Evolutionary conservation across 768 basidiomycete genomes (phyloP).

Genomic region (Phylloporus rhodoxanthus): DNA sequence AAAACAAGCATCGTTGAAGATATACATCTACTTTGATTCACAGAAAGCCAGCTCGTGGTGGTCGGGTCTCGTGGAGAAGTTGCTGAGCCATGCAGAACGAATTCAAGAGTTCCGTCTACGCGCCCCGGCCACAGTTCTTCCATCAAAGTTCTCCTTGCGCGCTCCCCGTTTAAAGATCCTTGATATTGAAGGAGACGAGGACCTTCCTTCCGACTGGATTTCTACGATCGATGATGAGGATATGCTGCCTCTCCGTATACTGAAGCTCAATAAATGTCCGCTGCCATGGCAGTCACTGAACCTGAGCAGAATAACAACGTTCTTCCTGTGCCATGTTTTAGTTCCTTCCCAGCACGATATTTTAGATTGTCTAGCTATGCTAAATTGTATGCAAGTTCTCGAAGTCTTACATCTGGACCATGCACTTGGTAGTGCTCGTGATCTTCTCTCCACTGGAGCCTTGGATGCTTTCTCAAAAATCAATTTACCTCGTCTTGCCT

Average conservation of each 20-base stretch:
- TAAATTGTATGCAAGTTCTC: slow-evolving; percentile 31
- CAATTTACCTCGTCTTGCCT: background rate
- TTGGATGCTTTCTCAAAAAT: background rate
- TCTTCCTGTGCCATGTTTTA: slow-evolving; percentile 17
- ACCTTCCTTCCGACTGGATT: background rate
- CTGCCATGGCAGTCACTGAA: background rate
- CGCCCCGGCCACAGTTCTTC: background rate
- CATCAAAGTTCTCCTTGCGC: background rate
- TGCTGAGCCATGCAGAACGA: background rate
- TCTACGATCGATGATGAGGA: background rate
- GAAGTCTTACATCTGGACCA: slow-evolving; percentile 29
- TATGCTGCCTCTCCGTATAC: background rate
- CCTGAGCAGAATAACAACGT: slow-evolving; percentile 17
- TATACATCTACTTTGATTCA: background rate
- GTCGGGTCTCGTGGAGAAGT: background rate
- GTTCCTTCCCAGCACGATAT: too few relatives aligned
- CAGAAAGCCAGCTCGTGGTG: too few relatives aligned
- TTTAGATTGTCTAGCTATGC: slow-evolving; percentile 12
- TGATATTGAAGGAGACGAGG: background rate
- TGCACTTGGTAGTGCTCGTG: slow-evolving; percentile 16
- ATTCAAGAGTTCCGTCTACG: background rate
- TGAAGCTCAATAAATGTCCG: background rate
- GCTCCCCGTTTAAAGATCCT: background rate
- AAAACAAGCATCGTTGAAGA: background rate
- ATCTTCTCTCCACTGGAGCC: background rate